A percentile compares a stretch with the other conserved stretches of the same genome.
Conservation (phyloP, 805 yeast species). For the Groenewaldozyma tartarivorans region DNA sequence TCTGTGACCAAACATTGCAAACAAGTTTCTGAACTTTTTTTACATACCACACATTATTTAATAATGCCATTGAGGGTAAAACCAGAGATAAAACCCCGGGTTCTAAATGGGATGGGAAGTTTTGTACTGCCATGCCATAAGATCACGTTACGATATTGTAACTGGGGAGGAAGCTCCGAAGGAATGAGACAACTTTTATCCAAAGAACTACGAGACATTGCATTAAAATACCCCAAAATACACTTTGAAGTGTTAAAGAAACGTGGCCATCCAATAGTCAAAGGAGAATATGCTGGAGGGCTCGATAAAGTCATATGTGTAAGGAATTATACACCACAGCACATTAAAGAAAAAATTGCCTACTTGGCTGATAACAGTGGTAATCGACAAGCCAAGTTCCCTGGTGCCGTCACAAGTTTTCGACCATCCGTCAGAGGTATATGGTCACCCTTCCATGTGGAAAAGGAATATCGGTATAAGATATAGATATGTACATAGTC, state of each 20-base stretch:
- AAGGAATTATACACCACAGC: slow-evolving; percentile 54
- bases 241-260: slow-evolving; percentile 62
- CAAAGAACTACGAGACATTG: slow-evolving; percentile 43
- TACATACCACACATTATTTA: too few species aligned
- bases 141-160: slow-evolving; percentile 73
- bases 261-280: slow-evolving; percentile 75
- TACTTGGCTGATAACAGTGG: slow-evolving; percentile 66
- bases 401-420: slow-evolving; percentile 70
- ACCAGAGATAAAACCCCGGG: slow-evolving; percentile 10
- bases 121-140: slow-evolving; percentile 47
- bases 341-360: slow-evolving; percentile 55
- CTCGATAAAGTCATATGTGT: slow-evolving; percentile 57
- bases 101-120: slow-evolving; percentile 27
- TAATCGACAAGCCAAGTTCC: slow-evolving; percentile 44
- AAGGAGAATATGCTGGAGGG: slow-evolving; percentile 47
- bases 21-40: too few species aligned
- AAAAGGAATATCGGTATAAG: slow-evolving; percentile 39
- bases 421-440: slow-evolving; percentile 88
- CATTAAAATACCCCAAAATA: slow-evolving; percentile 52
- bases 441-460: slow-evolving; percentile 92
- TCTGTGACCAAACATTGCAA: too few species aligned
- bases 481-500: slow-evolving; percentile 23
- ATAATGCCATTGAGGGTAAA: slow-evolving; percentile 13
- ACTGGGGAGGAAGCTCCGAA: slow-evolving; percentile 90
- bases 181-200: slow-evolving; percentile 70